These are phyloP conservation scores for Basidiobolus meristosporus DNA, from an alignment of 371 early-diverging fungal species.

Conservation along the genomic window DNA sequence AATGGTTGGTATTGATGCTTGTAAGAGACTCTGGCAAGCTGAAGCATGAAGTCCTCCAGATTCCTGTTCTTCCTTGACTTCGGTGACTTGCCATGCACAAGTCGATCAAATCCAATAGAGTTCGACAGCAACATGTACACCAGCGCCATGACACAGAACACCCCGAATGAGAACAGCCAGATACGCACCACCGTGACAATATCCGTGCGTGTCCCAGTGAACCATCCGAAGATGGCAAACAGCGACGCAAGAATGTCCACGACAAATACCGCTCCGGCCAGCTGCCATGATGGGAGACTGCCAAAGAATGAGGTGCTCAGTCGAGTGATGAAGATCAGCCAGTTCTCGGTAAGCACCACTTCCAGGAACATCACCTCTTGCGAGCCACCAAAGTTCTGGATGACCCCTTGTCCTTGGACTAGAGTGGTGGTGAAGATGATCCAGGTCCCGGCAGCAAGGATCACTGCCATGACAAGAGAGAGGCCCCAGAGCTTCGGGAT, in stretches of 20 bases:
- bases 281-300: constrained; percentile 10
- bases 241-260: constrained; percentile 12
- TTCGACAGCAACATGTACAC: too few relatives aligned
- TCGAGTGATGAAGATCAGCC: constrained; percentile 13
- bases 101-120: too few relatives aligned
- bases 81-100: too few relatives aligned
- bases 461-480: constrained; percentile 5
- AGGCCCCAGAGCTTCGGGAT: constrained; percentile 6
- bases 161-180: constrained; percentile 10
- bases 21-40: too few relatives aligned
- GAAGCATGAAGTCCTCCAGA: too few relatives aligned
- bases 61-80: too few relatives aligned
- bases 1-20: too few relatives aligned
- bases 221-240: constrained; percentile 11
- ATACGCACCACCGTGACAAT: constrained; percentile 12
- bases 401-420: too few relatives aligned
- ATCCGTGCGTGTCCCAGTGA: constrained; percentile 7
- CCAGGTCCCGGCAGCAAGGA: constrained; percentile 8
- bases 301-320: not conserved
- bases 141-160: constrained; percentile 1
- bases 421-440: too few relatives aligned
- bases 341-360: constrained; percentile 10
- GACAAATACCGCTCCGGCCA: constrained; percentile 8
- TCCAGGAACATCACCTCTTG: constrained; percentile 13
- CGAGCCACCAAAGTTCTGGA: too few relatives aligned